Evolutionary conservation across 1,284 basidiomycete genomes (phyloP).

Genomic region (Pyrrhoderma lamaoense): DNA sequence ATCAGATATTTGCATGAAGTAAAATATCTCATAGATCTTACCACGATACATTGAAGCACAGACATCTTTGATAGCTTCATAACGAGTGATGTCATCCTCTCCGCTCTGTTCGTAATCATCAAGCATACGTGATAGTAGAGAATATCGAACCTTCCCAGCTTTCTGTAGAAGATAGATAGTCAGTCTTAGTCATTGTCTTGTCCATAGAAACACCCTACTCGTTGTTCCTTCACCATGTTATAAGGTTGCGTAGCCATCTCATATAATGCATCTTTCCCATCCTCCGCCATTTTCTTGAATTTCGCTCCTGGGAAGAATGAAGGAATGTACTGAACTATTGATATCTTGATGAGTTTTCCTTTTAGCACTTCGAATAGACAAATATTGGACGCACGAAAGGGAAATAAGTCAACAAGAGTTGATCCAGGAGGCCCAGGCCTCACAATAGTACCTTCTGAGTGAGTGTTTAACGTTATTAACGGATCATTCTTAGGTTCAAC

Average conservation of each 20-base stretch:
- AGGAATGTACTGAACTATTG: constrained; percentile 11
- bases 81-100: not conserved
- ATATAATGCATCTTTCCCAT: constrained; percentile 1
- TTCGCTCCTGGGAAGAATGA: constrained; percentile 9
- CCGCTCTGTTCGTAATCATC: constrained; percentile 11
- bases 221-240: constrained; percentile 7
- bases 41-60: constrained; percentile 13
- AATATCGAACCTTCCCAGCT: constrained; percentile 1
- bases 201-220: not conserved
- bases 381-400: constrained; percentile 5
- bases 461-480: constrained; percentile 17
- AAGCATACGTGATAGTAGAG: constrained; percentile 10
- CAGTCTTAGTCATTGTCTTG: too few species aligned
- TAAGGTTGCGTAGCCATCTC: constrained; percentile 8
- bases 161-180: not conserved
- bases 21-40: not conserved
- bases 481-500: constrained; percentile 25
- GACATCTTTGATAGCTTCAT: constrained; percentile 11
- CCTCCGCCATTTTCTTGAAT: constrained; percentile 7
- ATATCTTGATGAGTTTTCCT: not conserved
- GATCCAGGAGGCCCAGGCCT: constrained; percentile 10
- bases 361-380: not conserved
- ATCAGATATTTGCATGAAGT: not conserved
- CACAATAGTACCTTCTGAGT: constrained; percentile 1
- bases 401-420: constrained; percentile 11